phyloP scores from a whole-genome alignment of 2,329 filamentous ascomycete species.

The Penicillium sp. region DNA sequence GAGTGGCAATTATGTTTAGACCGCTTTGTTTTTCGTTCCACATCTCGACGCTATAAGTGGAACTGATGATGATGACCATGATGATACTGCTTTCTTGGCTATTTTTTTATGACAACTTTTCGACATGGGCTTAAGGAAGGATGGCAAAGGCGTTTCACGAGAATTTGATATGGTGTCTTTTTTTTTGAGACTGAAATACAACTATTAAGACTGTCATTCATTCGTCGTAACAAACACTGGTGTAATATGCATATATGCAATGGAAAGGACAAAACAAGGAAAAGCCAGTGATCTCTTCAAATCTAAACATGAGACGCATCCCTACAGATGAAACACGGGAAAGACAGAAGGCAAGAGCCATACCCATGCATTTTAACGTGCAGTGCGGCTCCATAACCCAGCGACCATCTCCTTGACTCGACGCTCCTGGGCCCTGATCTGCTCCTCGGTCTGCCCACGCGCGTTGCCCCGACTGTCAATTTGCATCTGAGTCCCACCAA shows the following conservation, averaged over 20 bases:
- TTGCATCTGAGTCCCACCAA: constrained; percentile 42
- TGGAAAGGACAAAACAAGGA: too few species aligned
- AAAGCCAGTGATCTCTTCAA: too few species aligned
- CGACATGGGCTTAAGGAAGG: background rate
- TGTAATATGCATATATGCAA: background rate
- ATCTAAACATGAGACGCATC: too few species aligned
- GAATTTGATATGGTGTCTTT: too few species aligned
- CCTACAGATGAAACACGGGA: background rate
- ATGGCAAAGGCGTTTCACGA: background rate
- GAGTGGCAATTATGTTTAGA: constrained; percentile 1
- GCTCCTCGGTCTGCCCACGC: constrained; percentile 61
- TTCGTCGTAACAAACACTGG: background rate
- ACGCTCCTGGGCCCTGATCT: constrained; percentile 61
- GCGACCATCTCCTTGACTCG: constrained; percentile 59
- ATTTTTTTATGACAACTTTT: background rate
- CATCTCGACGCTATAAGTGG: background rate
- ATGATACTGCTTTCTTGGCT: background rate
- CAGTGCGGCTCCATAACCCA: constrained; percentile 53
- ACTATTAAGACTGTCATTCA: background rate
- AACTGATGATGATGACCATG: constrained; percentile 11
- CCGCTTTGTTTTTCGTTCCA: background rate
- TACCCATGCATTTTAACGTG: constrained; percentile 20
- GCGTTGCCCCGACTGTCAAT: constrained; percentile 60
- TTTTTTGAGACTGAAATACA: too few species aligned
- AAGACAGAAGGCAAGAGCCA: background rate